These are phyloP conservation scores for Yarrowia porcina DNA, from an alignment of 805 yeast genomes.

Conservation along the genomic window DNA sequence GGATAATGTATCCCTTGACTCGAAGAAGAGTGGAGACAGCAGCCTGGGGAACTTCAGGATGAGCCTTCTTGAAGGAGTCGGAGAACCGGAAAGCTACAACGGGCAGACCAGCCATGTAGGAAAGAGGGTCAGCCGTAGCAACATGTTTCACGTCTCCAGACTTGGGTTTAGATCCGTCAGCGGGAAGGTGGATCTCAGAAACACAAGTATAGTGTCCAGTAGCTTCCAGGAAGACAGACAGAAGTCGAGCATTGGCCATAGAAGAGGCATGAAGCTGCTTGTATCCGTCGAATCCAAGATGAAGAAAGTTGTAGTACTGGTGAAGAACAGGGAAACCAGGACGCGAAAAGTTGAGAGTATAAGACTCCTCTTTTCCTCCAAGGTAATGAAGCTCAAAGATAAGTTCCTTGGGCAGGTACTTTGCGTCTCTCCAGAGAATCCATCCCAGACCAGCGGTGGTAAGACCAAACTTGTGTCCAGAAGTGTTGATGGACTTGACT, in stretches of 20 bases:
- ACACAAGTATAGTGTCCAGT: slow-evolving; percentile 67
- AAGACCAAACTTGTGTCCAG: slow-evolving; percentile 91
- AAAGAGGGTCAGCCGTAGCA: slow-evolving; percentile 32
- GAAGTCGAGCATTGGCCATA: slow-evolving; percentile 67
- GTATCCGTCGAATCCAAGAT: slow-evolving; percentile 72
- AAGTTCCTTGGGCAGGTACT: slow-evolving; percentile 64
- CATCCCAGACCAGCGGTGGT: slow-evolving; percentile 91
- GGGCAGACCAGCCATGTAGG: slow-evolving; percentile 75
- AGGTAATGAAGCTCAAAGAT: slow-evolving; percentile 76
- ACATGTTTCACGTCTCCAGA: slow-evolving; percentile 27
- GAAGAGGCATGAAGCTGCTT: slow-evolving; percentile 57
- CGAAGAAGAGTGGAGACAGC: slow-evolving; percentile 69
- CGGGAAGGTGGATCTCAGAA: slow-evolving; percentile 69
- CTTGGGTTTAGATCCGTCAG: slow-evolving; percentile 26
- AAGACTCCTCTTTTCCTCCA: slow-evolving; percentile 87
- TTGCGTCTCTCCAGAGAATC: slow-evolving; percentile 74
- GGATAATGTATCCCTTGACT: slow-evolving; percentile 80
- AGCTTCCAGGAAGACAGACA: slow-evolving; percentile 57
- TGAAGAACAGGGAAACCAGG: slow-evolving; percentile 89
- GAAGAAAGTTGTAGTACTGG: slow-evolving; percentile 78
- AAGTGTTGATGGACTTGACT: slow-evolving; percentile 80
- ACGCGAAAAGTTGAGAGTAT: slow-evolving; percentile 81
- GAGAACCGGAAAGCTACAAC: slow-evolving; percentile 83
- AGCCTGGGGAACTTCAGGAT: slow-evolving; percentile 81
- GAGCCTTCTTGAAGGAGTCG: slow-evolving; percentile 51